phyloP scores from a whole-genome alignment of 768 basidiomycete genomes.

The Russula brevipes region DNA sequence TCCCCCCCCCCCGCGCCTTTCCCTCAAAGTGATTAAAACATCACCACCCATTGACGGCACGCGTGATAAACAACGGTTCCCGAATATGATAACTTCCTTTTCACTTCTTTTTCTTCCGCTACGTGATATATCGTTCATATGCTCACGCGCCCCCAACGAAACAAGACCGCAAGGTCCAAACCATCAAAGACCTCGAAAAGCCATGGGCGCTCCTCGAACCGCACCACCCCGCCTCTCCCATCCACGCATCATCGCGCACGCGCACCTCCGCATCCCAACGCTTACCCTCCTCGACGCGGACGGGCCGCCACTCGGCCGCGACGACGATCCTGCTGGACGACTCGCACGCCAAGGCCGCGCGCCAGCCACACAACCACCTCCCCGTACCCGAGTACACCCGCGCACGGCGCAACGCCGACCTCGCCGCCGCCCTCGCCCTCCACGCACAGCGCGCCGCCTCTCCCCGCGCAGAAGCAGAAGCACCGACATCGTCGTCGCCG shows the following conservation, averaged over 20 bases:
- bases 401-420: slow-evolving; percentile 38
- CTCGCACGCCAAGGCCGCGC: slow-evolving; percentile 48
- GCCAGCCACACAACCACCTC: slow-evolving; percentile 80
- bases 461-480: neutral
- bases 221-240: neutral
- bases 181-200: slow-evolving; percentile 70
- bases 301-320: slow-evolving; percentile 41
- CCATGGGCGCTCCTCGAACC: slow-evolving; percentile 51
- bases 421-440: slow-evolving; percentile 23
- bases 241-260: neutral
- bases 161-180: slow-evolving; percentile 39
- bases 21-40: neutral
- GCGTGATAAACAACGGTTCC: slow-evolving; percentile 24
- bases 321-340: slow-evolving; percentile 51
- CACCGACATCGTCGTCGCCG: neutral
- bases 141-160: neutral
- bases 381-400: slow-evolving; percentile 65
- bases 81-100: neutral
- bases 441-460: slow-evolving; percentile 10
- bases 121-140: neutral
- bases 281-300: neutral
- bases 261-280: neutral
- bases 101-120: slow-evolving; percentile 22
- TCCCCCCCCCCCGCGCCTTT: neutral
- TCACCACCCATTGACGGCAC: neutral